Evolutionary conservation across 176 grass and related monocot genomes (phyloP).

Genomic region (Carex parvula): DNA sequence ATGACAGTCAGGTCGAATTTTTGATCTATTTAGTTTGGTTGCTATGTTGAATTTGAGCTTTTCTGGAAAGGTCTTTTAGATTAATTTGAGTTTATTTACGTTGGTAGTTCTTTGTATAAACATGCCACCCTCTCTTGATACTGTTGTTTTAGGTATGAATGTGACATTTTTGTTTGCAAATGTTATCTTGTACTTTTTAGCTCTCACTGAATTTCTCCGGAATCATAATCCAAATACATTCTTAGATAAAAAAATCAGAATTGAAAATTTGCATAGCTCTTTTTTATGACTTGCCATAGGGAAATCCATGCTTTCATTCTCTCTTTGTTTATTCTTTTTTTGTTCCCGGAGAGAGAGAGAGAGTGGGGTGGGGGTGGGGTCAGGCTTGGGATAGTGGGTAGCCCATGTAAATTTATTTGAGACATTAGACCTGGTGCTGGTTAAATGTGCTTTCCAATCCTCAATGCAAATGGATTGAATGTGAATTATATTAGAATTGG

Average conservation of each 20-base stretch:
- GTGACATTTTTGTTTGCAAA: neutral
- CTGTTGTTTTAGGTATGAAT: neutral
- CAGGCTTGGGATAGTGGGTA: no score
- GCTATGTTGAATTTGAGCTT: slow-evolving; percentile 6
- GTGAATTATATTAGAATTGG: neutral
- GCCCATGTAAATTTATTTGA: neutral
- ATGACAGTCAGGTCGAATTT: neutral
- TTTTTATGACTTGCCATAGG: no score
- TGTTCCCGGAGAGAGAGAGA: neutral
- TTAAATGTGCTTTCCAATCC: neutral
- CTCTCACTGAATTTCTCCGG: neutral
- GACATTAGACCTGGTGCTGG: neutral
- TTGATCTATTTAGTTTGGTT: neutral
- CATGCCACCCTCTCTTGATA: neutral
- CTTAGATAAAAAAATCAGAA: no score
- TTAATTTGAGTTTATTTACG: neutral
- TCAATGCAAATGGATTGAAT: neutral
- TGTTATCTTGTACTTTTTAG: neutral
- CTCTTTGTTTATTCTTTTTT: neutral
- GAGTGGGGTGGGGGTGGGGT: neutral
- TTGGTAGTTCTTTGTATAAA: neutral
- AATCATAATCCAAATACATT: no score
- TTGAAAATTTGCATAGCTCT: no score
- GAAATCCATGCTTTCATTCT: neutral
- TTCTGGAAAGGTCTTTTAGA: no score